phyloP scores from a whole-genome alignment of 2,329 filamentous ascomycete species.

The Diplocarpon rosae region DNA sequence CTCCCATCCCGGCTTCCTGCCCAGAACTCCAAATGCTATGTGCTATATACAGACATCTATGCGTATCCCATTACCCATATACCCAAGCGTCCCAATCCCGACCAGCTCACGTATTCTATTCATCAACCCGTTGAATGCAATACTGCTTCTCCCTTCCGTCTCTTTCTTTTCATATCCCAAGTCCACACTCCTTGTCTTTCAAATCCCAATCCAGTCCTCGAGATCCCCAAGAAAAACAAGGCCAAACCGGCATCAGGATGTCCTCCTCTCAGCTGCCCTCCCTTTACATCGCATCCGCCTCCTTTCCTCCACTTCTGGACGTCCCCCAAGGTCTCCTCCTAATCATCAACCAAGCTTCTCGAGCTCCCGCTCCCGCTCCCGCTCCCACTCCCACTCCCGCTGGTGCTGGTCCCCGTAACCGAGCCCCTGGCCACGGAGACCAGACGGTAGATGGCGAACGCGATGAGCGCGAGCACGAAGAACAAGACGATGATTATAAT shows the following conservation, averaged over 20 bases:
- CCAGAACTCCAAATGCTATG: conserved; percentile 8
- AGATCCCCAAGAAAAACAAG: background rate
- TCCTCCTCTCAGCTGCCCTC: background rate
- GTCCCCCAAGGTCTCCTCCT: too few species aligned
- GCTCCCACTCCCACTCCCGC: conserved; percentile 10
- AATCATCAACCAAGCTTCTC: conserved; percentile 24
- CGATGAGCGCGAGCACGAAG: conserved; percentile 47
- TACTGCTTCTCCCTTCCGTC: too few species aligned
- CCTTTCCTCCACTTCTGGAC: background rate
- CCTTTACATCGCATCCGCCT: conserved; percentile 2
- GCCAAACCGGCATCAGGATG: too few species aligned
- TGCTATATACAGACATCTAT: conserved; percentile 11
- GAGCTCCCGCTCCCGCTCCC: conserved; percentile 12
- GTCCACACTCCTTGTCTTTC: background rate
- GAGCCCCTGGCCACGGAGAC: conserved; percentile 36
- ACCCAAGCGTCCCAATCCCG: background rate
- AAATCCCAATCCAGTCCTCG: background rate
- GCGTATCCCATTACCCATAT: conserved; percentile 1
- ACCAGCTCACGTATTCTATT: background rate
- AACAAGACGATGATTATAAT: conserved; percentile 59
- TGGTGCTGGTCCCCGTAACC: conserved; percentile 9
- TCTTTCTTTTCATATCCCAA: too few species aligned
- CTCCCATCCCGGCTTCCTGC: too few species aligned
- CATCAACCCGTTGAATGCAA: too few species aligned
- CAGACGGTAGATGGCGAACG: conserved; percentile 52